Base-by-base conservation (phyloP, 768 basidiomycete genomes). In the Lactifluus pinguis region DNA sequence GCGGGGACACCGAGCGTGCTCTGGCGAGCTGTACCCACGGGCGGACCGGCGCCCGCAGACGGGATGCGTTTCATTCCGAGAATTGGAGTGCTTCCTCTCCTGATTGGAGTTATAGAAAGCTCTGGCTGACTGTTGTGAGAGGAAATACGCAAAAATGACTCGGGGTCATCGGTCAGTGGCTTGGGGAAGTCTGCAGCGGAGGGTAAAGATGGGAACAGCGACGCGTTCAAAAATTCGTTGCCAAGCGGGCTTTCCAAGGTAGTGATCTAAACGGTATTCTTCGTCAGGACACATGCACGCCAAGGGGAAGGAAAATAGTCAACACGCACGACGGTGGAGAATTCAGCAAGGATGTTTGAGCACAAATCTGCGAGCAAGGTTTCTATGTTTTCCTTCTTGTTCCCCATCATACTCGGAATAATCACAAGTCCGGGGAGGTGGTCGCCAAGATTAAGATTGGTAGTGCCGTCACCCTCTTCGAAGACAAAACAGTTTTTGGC, bases 291-390 rank as follows among this genome's bases (percentile, higher is more conserved):
- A 36, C 29, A 15, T 36, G 36, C 6, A 21, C 17, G 36, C 39
- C 49, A 14, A 15, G 42, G 30, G 19, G 50, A 38, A 44, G 49
- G 34, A 8, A 9, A 48, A 6, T 49, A 61, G n/a, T 30, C 48
- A 55, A 54, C 39, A 75, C 89, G 62, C 66, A 97, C 95, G 76
- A 97, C 71, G 41, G 83, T 80, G 41, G 92, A 88, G 66, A 98
- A 87, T 71, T 92, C 92, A 21, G 83, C 83, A 25, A 99, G 76
- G 52, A 98, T 82, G 63, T 87, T 84, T 38, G 93, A 92, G 66
- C 92, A 94, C 19, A 97, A 73, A 69, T 93, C 92, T 17, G 92
- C 92, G 57, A 99, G 73, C 45, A 98, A 74, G 17, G 92, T 92
- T 34, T 91, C 90, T 56, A 98, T 79, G 70, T 95, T 94, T 34